Percentiles rank a stretch among this genome's conserved stretches.
phyloP scores from a whole-genome alignment of 148 eudicot genomes.

The Camellia sinensis region DNA sequence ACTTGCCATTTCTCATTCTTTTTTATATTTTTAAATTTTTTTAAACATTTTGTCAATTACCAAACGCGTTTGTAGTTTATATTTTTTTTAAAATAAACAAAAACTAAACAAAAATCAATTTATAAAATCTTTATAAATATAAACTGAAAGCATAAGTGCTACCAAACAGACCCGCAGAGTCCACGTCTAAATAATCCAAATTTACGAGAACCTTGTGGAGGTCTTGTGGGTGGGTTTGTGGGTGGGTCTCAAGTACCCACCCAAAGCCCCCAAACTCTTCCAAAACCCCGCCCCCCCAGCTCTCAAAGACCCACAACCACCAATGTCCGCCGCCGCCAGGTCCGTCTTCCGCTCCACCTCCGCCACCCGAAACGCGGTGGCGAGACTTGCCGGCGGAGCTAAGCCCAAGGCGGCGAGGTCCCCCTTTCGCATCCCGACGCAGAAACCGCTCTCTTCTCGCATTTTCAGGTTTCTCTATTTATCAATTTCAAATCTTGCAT shows the following conservation, averaged over 20 bases:
- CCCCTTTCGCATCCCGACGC: conserved; percentile 50
- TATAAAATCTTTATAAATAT: no score
- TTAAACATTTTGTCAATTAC: no score
- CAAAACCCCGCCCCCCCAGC: conserved; percentile 16
- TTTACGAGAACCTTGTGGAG: no score
- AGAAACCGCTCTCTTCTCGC: conserved; percentile 50
- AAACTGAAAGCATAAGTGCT: no score
- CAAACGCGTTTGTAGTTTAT: no score
- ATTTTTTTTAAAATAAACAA: no score
- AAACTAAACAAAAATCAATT: no score
- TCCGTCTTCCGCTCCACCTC: conserved; percentile 51
- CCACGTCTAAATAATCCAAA: no score
- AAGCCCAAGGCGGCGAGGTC: conserved; percentile 46
- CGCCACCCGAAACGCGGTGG: conserved; percentile 23
- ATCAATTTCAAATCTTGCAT: background rate
- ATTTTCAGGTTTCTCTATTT: conserved; percentile 49
- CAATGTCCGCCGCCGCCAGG: conserved; percentile 52
- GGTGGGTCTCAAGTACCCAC: background rate
- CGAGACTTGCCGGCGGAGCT: conserved; percentile 42
- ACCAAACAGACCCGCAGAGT: no score
- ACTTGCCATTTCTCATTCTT: no score
- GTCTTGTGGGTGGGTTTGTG: no score
- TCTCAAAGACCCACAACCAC: background rate
- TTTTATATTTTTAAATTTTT: no score
- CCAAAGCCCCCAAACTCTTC: background rate